phyloP scores from a whole-genome alignment of 192 early-diverging fungal species.

The Mortierella claussenii region DNA sequence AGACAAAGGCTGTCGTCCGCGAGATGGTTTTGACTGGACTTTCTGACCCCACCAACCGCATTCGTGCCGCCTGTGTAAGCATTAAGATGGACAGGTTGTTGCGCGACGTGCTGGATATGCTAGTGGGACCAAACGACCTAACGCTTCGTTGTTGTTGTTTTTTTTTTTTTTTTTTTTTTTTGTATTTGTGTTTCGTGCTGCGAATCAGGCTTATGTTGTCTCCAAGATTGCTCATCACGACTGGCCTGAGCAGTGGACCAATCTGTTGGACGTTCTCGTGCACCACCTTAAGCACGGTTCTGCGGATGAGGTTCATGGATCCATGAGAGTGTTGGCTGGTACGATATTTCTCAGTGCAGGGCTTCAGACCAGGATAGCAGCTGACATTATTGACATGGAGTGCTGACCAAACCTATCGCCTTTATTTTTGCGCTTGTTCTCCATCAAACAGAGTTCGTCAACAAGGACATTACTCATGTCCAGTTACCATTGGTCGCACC shows the following conservation, averaged over 20 bases:
- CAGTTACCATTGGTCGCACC: slow-evolving; percentile 88
- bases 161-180: too few species aligned
- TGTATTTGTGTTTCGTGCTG: too few species aligned
- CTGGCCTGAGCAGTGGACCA: slow-evolving; percentile 95
- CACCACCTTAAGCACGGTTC: slow-evolving; percentile 70
- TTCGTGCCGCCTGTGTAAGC: slow-evolving; percentile 72
- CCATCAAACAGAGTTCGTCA: slow-evolving; percentile 75
- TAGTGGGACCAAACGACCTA: not conserved
- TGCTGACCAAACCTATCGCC: too few species aligned
- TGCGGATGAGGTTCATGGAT: slow-evolving; percentile 82
- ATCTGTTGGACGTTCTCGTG: slow-evolving; percentile 83
- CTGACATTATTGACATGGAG: not conserved
- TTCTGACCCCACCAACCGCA: slow-evolving; percentile 65
- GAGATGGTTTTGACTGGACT: slow-evolving; percentile 68
- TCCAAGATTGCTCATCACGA: slow-evolving; percentile 92
- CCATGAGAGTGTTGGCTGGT: slow-evolving; percentile 83
- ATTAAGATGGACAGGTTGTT: too few species aligned
- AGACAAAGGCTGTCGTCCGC: slow-evolving; percentile 70
- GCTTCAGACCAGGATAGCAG: too few species aligned
- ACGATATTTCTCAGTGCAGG: not conserved
- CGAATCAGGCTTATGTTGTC: slow-evolving; percentile 86
- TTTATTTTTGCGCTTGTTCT: not conserved
- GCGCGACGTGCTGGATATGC: too few species aligned
- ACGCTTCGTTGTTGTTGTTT: not conserved
- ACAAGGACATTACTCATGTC: slow-evolving; percentile 86